Evolutionary conservation across 2,329 filamentous ascomycete genomes (phyloP).

Genomic region (Fusarium sp.): DNA sequence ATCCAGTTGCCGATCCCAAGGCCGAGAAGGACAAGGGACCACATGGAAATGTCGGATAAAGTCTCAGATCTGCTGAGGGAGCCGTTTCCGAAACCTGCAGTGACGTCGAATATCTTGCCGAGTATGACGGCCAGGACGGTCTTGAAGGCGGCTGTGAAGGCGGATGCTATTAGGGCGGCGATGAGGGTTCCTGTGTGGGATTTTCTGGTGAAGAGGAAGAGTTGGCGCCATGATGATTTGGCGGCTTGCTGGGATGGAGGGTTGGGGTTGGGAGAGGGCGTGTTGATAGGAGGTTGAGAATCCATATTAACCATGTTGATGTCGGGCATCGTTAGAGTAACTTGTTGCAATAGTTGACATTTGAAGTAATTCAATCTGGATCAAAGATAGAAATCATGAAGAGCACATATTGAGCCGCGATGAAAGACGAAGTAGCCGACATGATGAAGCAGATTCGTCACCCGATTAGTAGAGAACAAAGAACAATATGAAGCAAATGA

Average conservation of each 20-base stretch:
- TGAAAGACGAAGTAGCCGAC: not conserved
- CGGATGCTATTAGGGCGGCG: slow-evolving; percentile 67
- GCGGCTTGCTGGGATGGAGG: slow-evolving; percentile 12
- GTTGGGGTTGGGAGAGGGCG: not conserved
- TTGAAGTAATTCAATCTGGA: not conserved
- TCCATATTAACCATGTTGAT: slow-evolving; percentile 24
- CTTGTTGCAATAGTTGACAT: not conserved
- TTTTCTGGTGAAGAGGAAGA: slow-evolving; percentile 80
- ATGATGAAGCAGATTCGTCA: not conserved
- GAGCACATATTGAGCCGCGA: not conserved
- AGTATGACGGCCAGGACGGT: slow-evolving; percentile 77
- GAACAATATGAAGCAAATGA: slow-evolving; percentile 31
- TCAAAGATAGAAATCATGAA: not conserved
- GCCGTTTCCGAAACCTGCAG: slow-evolving; percentile 74
- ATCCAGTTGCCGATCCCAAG: slow-evolving; percentile 77
- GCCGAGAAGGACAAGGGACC: slow-evolving; percentile 71
- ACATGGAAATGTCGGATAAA: slow-evolving; percentile 66
- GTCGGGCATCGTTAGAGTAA: not conserved
- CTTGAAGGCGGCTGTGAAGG: slow-evolving; percentile 71
- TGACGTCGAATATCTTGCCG: slow-evolving; percentile 79
- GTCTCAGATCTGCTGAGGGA: slow-evolving; percentile 60
- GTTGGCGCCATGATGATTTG: slow-evolving; percentile 53
- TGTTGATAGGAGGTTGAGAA: not conserved
- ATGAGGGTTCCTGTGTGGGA: slow-evolving; percentile 68
- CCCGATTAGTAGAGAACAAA: slow-evolving; percentile 25